Evolutionary conservation across 208 protist species (phyloP), one percentile per base, ranked within the genome.

Genomic region (Phytomonas francai): DNA sequence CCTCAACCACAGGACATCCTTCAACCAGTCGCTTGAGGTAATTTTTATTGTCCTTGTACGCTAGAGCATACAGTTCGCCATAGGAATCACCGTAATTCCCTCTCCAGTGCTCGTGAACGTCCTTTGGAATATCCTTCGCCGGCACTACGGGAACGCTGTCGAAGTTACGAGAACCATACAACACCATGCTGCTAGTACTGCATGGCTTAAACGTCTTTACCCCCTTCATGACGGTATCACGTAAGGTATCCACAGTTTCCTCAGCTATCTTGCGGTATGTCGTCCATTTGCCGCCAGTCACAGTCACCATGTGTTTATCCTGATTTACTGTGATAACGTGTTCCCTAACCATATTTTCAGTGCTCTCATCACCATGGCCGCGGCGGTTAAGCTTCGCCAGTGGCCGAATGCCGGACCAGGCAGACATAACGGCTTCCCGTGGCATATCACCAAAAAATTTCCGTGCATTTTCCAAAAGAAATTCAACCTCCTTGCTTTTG

Each of bases 221-320:
- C 22, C 59, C 76, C 51, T 82, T 73, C 65, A 91, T 71, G 25
- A 93, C 34, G 6, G 79, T 83, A 51, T 67, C 72, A 25, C 76
- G 62, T 2, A 90, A 75, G 22, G 76, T 67, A 76, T 96, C 84
- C 27, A 97, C 83, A 3, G 85, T 80, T 69, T 98, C 88, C 81
- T 98, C 82, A 16, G 92, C 86, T 76, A 98, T 98, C 70, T 88
- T 84, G 67, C 97, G 92, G 81, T 97, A 98, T 33, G 95, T 98
- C 56, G 97, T 98, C 95, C 97, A 98, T 81, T 98, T 98, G 45
- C 97, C 96, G 28, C 97, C 97, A 7, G 84, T 84, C 29, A 98
- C 85, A 65, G 85, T 92, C 12, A 98, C 39, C 39, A 97, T 84
- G 45, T 68, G 87, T 42, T 74, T 67, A 31, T 77, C n/a, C 36